phyloP scores from a whole-genome alignment of 2,329 filamentous ascomycete genomes.

The Leptographium lundbergii region DNA sequence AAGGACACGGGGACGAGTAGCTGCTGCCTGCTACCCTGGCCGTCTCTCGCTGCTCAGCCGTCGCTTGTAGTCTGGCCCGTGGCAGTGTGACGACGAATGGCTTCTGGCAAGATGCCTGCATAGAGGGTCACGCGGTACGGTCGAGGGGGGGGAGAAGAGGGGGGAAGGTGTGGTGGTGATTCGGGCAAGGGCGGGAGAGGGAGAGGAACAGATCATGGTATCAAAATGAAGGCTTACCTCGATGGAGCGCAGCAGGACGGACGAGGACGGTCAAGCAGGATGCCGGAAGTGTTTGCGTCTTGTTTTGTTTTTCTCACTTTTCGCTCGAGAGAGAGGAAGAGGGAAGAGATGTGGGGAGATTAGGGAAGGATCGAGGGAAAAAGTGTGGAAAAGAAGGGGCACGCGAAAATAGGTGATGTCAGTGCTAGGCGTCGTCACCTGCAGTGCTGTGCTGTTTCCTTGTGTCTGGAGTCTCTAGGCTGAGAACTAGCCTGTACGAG shows the following conservation, averaged over 20 bases:
- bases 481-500: neutral
- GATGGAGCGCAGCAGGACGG: neutral
- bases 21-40: neutral
- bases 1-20: neutral
- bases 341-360: conserved; percentile 1
- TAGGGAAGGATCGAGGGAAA: neutral
- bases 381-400: neutral
- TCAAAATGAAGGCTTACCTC: neutral
- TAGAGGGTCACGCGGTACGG: neutral
- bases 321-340: neutral
- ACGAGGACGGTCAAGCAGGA: neutral
- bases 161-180: neutral
- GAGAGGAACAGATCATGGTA: neutral
- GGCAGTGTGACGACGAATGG: neutral
- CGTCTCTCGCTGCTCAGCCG: neutral
- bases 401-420: neutral
- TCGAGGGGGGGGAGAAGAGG: neutral
- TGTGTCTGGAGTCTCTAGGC: neutral
- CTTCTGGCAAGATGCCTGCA: neutral
- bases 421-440: neutral
- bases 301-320: neutral
- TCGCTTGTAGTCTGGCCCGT: neutral
- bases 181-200: neutral
- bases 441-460: neutral
- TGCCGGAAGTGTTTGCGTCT: neutral